Conservation (phyloP, 768 basidiomycete genomes). For the Tremella fuciformis region DNA sequence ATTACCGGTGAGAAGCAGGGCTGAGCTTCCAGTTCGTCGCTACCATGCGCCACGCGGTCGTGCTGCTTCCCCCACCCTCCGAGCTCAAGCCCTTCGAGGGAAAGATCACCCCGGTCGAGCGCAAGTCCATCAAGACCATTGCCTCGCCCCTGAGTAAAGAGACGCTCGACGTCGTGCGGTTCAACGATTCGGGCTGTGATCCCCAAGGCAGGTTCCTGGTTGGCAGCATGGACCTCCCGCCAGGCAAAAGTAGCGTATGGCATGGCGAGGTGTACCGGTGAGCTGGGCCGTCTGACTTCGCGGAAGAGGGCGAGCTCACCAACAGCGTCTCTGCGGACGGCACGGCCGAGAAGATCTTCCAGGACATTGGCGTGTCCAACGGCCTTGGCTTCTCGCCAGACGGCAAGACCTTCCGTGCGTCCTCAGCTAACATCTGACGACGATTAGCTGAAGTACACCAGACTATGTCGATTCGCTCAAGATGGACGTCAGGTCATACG, state of each 20-base stretch:
- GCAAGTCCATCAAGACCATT: conserved; percentile 26
- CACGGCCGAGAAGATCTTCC: conserved; percentile 24
- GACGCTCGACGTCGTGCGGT: conserved; percentile 25
- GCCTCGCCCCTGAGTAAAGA: conserved; percentile 19
- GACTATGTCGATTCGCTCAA: conserved; percentile 49
- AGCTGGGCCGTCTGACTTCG: background rate
- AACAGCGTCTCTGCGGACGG: conserved; percentile 45
- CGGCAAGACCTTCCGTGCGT: conserved; percentile 46
- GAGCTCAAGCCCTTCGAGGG: too few relatives aligned
- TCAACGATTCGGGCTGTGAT: conserved; percentile 49
- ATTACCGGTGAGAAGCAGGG: background rate
- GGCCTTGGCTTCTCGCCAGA: conserved; percentile 47
- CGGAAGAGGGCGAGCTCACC: background rate
- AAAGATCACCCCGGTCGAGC: conserved; percentile 18
- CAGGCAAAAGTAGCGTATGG: conserved; percentile 17
- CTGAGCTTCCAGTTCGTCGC: conserved; percentile 38
- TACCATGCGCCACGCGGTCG: conserved; percentile 31
- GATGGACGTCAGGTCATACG: conserved; percentile 27
- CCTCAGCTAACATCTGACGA: background rate
- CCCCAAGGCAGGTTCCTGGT: conserved; percentile 41
- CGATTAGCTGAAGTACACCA: conserved; percentile 15
- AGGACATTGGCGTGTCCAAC: conserved; percentile 39
- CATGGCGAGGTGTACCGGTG: conserved; percentile 33
- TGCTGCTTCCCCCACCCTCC: conserved; percentile 33
- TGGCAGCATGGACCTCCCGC: conserved; percentile 32